phyloP scores from a whole-genome alignment of 768 basidiomycete genomes.

The Xerocomellus dryophilus region DNA sequence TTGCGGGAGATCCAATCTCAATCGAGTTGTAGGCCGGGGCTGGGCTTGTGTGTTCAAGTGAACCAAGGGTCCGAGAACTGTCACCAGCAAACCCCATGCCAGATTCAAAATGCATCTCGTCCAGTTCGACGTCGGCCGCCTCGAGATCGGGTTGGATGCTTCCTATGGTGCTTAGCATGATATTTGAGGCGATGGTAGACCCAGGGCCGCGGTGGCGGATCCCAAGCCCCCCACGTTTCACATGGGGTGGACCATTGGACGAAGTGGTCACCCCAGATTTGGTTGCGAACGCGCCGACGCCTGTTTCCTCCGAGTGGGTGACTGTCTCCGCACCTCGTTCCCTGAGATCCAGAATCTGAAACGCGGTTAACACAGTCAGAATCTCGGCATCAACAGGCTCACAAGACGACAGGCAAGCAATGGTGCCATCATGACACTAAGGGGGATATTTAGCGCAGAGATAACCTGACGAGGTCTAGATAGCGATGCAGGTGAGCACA shows the following conservation, averaged over 20 bases:
- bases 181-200: slow-evolving; percentile 57
- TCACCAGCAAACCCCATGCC: slow-evolving; percentile 53
- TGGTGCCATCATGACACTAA: slow-evolving; percentile 82
- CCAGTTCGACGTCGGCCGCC: slow-evolving; percentile 54
- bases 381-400: slow-evolving; percentile 16
- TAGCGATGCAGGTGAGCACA: slow-evolving; percentile 12
- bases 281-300: slow-evolving; percentile 63
- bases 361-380: slow-evolving; percentile 3
- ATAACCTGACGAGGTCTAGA: slow-evolving; percentile 74
- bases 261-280: slow-evolving; percentile 45
- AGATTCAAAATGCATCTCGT: slow-evolving; percentile 49
- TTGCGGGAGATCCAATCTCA: slow-evolving; percentile 35
- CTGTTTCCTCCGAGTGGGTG: slow-evolving; percentile 69
- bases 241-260: slow-evolving; percentile 22
- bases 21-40: slow-evolving; percentile 49
- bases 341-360: slow-evolving; percentile 77
- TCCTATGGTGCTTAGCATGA: slow-evolving; percentile 62
- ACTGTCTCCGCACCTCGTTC: slow-evolving; percentile 80
- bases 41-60: slow-evolving; percentile 39
- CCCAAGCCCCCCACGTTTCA: slow-evolving; percentile 37
- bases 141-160: slow-evolving; percentile 54
- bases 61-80: slow-evolving; percentile 33
- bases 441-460: slow-evolving; percentile 79
- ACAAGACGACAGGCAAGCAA: slow-evolving; percentile 78
- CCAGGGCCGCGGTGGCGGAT: slow-evolving; percentile 49